Percentiles rank a stretch among this genome's conserved stretches.
Conservation (phyloP, 2,329 filamentous ascomycete species). For the Cladophialophora immunda region DNA sequence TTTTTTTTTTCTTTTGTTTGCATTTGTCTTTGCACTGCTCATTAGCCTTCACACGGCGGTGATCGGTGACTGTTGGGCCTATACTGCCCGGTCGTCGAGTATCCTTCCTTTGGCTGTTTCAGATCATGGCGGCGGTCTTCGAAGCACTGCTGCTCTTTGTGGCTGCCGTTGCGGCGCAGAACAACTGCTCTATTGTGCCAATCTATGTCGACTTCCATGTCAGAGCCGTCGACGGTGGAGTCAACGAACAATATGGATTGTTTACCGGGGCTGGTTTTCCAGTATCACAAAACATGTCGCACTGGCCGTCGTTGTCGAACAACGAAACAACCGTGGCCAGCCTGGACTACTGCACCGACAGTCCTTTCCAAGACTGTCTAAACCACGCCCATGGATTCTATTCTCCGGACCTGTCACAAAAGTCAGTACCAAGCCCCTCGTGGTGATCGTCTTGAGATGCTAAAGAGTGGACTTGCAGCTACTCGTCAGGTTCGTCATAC, state of each 20-base stretch:
- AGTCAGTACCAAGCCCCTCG: constrained; percentile 22
- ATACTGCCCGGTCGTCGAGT: not conserved
- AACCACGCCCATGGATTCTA: constrained; percentile 36
- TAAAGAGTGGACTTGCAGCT: constrained; percentile 20
- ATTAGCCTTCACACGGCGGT: constrained; percentile 4
- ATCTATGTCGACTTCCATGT: constrained; percentile 57
- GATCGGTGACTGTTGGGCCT: constrained; percentile 2
- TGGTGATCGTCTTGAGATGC: constrained; percentile 43
- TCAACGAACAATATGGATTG: constrained; percentile 53
- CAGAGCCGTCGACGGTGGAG: constrained; percentile 51
- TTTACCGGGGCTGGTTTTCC: constrained; percentile 55
- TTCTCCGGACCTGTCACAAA: constrained; percentile 31
- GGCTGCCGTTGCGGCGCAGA: constrained; percentile 22
- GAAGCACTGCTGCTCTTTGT: constrained; percentile 25
- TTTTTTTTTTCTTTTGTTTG: constrained; percentile 10
- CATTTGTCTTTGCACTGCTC: constrained; percentile 8
- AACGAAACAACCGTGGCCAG: constrained; percentile 54
- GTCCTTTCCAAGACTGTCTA: constrained; percentile 42
- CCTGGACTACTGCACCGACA: constrained; percentile 47
- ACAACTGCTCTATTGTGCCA: constrained; percentile 40
- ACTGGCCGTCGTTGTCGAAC: constrained; percentile 53
- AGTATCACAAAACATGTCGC: constrained; percentile 53
- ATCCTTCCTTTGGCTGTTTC: not conserved
- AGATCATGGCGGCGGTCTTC: constrained; percentile 27
- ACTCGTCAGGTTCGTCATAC: constrained; percentile 32